These are phyloP conservation scores for Trichosporon coremiiforme DNA, from an alignment of 1,284 basidiomycete genomes.

Conservation along the genomic window DNA sequence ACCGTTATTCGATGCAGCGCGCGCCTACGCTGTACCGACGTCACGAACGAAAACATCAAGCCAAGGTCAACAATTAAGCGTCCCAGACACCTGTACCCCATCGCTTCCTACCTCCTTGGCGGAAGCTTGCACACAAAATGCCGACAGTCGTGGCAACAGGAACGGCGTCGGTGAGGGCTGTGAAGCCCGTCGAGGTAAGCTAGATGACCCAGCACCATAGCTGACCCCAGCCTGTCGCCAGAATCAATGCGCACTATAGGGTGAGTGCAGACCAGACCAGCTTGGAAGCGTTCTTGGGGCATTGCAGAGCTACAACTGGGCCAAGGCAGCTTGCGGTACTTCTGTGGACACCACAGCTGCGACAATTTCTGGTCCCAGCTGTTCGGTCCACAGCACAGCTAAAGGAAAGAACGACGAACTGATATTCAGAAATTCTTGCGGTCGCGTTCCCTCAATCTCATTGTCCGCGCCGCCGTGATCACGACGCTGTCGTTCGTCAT, in stretches of 20 bases:
- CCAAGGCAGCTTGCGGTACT: background rate
- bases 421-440: conserved; percentile 40
- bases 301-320: no score
- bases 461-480: conserved; percentile 27
- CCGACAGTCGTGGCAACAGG: conserved; percentile 1
- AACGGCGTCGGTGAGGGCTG: background rate
- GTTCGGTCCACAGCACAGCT: background rate
- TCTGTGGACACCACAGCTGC: no score
- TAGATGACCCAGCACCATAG: background rate
- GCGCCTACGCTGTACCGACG: conserved; percentile 7
- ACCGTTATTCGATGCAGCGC: background rate
- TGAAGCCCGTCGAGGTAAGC: background rate
- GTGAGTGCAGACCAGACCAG: conserved; percentile 27
- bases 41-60: conserved; percentile 17
- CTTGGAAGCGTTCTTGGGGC: background rate
- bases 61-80: conserved; percentile 13
- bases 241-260: conserved; percentile 46
- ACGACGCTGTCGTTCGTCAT: conserved; percentile 14
- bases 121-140: conserved; percentile 6
- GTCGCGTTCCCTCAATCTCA: conserved; percentile 37
- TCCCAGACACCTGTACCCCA: background rate
- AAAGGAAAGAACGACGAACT: conserved; percentile 3
- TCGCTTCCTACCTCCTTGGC: background rate
- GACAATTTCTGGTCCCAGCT: no score
- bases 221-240: conserved; percentile 29